These are phyloP conservation scores for Cadophora sp. DNA, from an alignment of 2,329 filamentous ascomycete species.

Conservation along the genomic window DNA sequence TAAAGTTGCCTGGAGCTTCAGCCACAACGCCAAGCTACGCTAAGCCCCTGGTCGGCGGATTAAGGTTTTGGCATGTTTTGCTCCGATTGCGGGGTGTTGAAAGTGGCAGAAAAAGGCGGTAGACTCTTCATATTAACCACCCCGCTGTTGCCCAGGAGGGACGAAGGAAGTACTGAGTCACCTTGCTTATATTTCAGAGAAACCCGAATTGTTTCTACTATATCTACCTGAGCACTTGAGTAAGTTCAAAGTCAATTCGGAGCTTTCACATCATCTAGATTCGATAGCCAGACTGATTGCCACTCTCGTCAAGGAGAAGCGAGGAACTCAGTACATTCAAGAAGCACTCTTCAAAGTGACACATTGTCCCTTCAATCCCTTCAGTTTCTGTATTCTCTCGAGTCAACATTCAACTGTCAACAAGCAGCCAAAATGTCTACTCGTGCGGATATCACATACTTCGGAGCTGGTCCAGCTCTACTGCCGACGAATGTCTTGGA, in stretches of 20 bases:
- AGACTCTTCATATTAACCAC: no score
- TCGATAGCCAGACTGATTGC: not conserved
- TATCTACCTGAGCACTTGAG: no score
- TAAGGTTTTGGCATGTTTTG: constrained; percentile 4
- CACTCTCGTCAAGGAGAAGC: not conserved
- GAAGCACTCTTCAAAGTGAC: not conserved
- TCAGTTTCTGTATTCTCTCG: no score
- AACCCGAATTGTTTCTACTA: no score
- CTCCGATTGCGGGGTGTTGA: not conserved
- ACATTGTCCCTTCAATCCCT: no score
- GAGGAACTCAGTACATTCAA: not conserved
- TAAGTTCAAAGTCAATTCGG: no score
- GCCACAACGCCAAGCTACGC: not conserved
- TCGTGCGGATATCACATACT: constrained; percentile 80
- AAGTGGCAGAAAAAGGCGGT: no score
- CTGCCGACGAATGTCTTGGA: constrained; percentile 84
- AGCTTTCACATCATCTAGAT: not conserved
- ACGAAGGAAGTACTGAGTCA: no score
- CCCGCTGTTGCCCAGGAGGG: not conserved
- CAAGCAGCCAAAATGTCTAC: constrained; percentile 62
- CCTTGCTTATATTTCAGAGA: no score
- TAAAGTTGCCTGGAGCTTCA: constrained; percentile 28
- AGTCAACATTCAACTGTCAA: not conserved
- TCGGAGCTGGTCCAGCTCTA: constrained; percentile 88
- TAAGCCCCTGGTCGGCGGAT: not conserved